Evolutionary conservation across 768 basidiomycete species (phyloP).

Genomic region (Heimioporus sp.): DNA sequence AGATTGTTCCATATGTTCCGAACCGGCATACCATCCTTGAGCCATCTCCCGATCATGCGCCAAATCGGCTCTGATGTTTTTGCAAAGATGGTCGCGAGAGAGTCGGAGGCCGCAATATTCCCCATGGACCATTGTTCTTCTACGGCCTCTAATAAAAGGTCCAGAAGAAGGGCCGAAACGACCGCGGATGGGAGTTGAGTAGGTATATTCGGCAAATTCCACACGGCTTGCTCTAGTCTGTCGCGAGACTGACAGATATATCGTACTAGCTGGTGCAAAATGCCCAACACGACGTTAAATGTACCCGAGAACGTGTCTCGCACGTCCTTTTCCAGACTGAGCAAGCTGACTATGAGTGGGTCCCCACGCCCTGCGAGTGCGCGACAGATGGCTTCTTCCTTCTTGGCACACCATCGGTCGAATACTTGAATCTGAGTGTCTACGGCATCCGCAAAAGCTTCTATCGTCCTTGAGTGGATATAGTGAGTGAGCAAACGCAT

Average conservation of each 20-base stretch:
- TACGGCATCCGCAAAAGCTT: slow-evolving; percentile 80
- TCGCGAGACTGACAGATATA: slow-evolving; percentile 30
- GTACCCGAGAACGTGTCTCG: slow-evolving; percentile 54
- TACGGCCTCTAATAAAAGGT: slow-evolving; percentile 54
- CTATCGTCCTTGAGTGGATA: slow-evolving; percentile 55
- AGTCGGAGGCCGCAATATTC: slow-evolving; percentile 51
- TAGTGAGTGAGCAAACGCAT: slow-evolving; percentile 22
- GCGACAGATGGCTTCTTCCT: slow-evolving; percentile 66
- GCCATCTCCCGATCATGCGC: slow-evolving; percentile 70
- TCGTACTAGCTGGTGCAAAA: slow-evolving; percentile 39
- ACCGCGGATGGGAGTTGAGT: slow-evolving; percentile 46
- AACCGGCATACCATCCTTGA: slow-evolving; percentile 68
- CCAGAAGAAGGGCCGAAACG: slow-evolving; percentile 57
- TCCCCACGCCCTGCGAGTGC: slow-evolving; percentile 48
- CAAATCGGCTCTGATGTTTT: slow-evolving; percentile 69
- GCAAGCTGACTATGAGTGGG: slow-evolving; percentile 55
- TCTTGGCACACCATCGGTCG: slow-evolving; percentile 66
- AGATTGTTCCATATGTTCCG: slow-evolving; percentile 31
- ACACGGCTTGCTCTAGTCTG: slow-evolving; percentile 32
- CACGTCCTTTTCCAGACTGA: slow-evolving; percentile 59
- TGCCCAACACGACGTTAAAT: slow-evolving; percentile 54
- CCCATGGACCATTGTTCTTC: slow-evolving; percentile 61
- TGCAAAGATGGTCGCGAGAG: slow-evolving; percentile 61
- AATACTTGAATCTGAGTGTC: slow-evolving; percentile 56
- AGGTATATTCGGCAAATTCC: slow-evolving; percentile 41